Conservation (phyloP, 345 rosid species). For the Salix udensis region DNA sequence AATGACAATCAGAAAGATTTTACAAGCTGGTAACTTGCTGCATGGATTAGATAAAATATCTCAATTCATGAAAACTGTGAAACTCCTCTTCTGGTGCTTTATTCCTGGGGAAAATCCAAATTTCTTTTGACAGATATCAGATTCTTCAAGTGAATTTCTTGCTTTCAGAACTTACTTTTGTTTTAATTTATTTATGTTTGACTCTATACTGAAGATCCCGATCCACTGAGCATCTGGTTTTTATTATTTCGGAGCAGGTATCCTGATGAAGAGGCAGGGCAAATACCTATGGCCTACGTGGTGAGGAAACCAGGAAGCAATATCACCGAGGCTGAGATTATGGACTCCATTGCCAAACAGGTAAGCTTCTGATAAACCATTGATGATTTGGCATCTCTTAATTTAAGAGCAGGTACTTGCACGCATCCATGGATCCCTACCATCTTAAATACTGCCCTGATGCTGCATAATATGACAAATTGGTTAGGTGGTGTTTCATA, state of each 20-base stretch:
- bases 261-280: conserved; percentile 92
- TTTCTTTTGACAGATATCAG: background rate
- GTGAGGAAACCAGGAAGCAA: conserved; percentile 76
- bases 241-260: conserved; percentile 41
- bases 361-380: conserved; percentile 24
- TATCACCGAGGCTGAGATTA: conserved; percentile 51
- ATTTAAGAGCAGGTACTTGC: background rate
- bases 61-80: background rate
- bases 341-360: conserved; percentile 75
- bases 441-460: background rate
- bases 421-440: background rate
- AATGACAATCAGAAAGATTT: too few relatives aligned
- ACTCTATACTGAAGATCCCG: background rate
- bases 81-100: background rate
- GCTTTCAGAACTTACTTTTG: background rate
- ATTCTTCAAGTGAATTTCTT: background rate
- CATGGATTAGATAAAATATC: background rate
- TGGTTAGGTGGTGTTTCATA: background rate
- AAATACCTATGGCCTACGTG: conserved; percentile 94
- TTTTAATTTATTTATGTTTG: too few relatives aligned
- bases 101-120: too few relatives aligned
- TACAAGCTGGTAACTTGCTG: too few relatives aligned
- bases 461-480: background rate
- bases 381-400: background rate
- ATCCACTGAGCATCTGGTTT: background rate